Base-by-base conservation (phyloP, 2,329 filamentous ascomycete species). In the Monilinia aucupariae region DNA sequence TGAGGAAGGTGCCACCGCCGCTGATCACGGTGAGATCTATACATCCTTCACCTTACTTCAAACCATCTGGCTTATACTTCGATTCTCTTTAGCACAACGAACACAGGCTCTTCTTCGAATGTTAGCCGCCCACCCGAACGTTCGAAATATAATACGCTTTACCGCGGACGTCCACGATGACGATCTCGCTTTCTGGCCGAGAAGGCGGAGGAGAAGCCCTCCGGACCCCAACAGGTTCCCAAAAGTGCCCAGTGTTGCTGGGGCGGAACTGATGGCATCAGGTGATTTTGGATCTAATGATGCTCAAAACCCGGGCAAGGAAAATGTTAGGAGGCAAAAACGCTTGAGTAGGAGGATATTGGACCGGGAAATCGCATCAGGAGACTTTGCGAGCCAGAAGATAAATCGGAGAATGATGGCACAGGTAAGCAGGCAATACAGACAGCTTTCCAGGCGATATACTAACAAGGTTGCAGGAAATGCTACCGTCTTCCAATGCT, bases 161-260 rank as follows among this genome's bases (percentile, higher is more conserved):
- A 67, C 68, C 17, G 65, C 65, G 45, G 61, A 66, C 12, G 66
- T 68, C 22, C 67, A 68, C 17, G 68, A 69, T 43, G 61, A 65
- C 12, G 55, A 63, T 13, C 12, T 63, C 39, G 74, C 77, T 55
- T 75, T 79, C 56, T 78, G 79, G 69, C 76, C 80, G 48, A 74
- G 79, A 41, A 76, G 81, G 53, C 76, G 81, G 51, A 78, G 81
- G 59, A 72, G 72, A 13, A 68, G 67, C 1, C 70, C 70, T 10
- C 78, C 75, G n/a, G 81, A 85, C 64, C 80, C 80, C 2, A 75
- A 85, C 66, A 78, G 84, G 51, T 92, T 92, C 64, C 91, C 92
- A n/a, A 89, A 89, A 69, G 85, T 96, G 0, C 93, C 93, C 0
- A 96, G 88, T 70, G 85, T 89, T 13, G 81, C 85, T 66, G 93